A percentile compares a stretch with the other conserved stretches of the same genome.
These are phyloP conservation scores for Didymella pomorum DNA, from an alignment of 2,329 filamentous ascomycete genomes.

Conservation along the genomic window DNA sequence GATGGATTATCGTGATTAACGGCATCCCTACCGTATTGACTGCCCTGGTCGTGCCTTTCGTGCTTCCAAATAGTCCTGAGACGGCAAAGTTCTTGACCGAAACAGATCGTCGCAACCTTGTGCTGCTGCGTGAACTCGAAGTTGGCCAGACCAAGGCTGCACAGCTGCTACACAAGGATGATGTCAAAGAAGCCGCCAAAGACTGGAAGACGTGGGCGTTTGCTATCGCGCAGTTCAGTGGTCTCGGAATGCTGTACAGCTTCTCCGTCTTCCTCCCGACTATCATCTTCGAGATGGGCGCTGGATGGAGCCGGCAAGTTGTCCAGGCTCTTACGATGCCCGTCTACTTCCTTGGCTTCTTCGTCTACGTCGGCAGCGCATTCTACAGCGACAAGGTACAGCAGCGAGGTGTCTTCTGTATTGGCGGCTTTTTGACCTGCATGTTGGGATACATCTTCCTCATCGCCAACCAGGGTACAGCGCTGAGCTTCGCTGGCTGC, in stretches of 20 bases:
- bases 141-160: constrained; percentile 54
- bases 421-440: constrained; percentile 46
- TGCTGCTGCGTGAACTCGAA: constrained; percentile 50
- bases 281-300: constrained; percentile 40
- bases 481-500: constrained; percentile 35
- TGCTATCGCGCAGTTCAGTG: constrained; percentile 57
- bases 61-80: constrained; percentile 59
- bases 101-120: constrained; percentile 34
- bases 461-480: constrained; percentile 28
- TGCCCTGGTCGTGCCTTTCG: constrained; percentile 58
- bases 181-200: constrained; percentile 59
- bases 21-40: constrained; percentile 40
- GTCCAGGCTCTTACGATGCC: constrained; percentile 46
- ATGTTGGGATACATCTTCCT: constrained; percentile 60
- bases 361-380: constrained; percentile 35
- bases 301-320: constrained; percentile 32
- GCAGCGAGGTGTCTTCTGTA: constrained; percentile 38
- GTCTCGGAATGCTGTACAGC: constrained; percentile 36
- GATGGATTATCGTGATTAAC: constrained; percentile 46
- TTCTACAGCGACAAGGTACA: constrained; percentile 39
- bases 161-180: constrained; percentile 55
- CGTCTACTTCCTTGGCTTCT: constrained; percentile 39
- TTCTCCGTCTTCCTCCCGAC: constrained; percentile 42
- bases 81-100: constrained; percentile 45
- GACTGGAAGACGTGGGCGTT: constrained; percentile 43